Evolutionary conservation across 2,329 filamentous ascomycete genomes (phyloP), one percentile per base, ranked within the genome.

Genomic region (Trichoderma breve): DNA sequence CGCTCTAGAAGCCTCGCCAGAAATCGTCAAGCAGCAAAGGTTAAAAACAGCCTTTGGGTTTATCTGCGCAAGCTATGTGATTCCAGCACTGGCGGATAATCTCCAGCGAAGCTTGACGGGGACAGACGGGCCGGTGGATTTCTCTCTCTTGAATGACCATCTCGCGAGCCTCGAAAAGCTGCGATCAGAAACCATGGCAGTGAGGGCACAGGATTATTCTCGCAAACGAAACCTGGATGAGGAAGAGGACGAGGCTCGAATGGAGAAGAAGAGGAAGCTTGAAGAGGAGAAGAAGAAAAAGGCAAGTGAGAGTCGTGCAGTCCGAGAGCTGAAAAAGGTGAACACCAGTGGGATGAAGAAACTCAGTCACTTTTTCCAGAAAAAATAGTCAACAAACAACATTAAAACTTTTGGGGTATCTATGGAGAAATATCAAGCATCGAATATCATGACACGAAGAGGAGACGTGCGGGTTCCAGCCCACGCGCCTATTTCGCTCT

Each of bases 321-420:
- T 98, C 1, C 91, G 90, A 79, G 88, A 95, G 62, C 80, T 99
- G 78, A 92, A 92, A 80, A 99, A 98, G 83, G 95, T 95, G 62
- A 93, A 98, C 82, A 95, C 92, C 0, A 89, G 83, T 26, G 96
- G 96, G 1, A 99, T 99, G 96, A 96, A 93, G 87, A 99, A 98
- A 85, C 88, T 99, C 88, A 97, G 93, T 79, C 89, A 91, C 73
- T 99, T 99, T 83, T 99, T 99, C 81, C 90, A 90, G 73, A 97
- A 95, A 83, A 88, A 88, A 73, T 77, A 75, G 75, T 51, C n/a
- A 26, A 47, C 51, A 18, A n/a, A 47, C 51, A 18, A n/a, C 36
- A 39, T 36, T 36, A 14, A 28, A 39, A 51, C 14, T 58, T 61
- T 65, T 30, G 76, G 79, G 79, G 79, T 80, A 80, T 80, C 77